These are phyloP conservation scores for Triadica sebifera DNA, from an alignment of 345 rosid genomes.

Conservation along the genomic window DNA sequence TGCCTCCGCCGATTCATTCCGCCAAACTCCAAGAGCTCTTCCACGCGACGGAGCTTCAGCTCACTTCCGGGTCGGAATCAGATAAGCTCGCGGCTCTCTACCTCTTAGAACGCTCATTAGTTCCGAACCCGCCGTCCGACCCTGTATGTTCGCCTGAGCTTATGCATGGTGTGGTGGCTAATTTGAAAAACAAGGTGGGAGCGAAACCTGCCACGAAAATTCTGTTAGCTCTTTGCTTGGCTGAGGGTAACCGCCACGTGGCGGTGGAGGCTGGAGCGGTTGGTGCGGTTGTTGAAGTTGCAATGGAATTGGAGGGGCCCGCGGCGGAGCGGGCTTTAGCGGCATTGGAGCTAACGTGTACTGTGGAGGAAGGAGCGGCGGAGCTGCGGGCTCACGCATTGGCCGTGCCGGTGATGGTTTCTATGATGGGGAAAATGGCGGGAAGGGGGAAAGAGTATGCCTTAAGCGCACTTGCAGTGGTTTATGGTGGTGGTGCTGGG, in stretches of 20 bases:
- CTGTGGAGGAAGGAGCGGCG: slow-evolving; percentile 70
- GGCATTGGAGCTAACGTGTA: slow-evolving; percentile 77
- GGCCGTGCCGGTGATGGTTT: slow-evolving; percentile 89
- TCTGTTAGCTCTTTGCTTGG: slow-evolving; percentile 71
- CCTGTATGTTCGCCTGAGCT: slow-evolving; percentile 63
- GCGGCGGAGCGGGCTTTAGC: slow-evolving; percentile 79
- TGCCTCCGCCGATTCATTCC: slow-evolving; percentile 36
- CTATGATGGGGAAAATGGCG: slow-evolving; percentile 75
- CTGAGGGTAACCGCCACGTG: slow-evolving; percentile 67
- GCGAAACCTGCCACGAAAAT: slow-evolving; percentile 70
- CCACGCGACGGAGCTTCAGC: slow-evolving; percentile 68
- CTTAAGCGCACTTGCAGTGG: slow-evolving; percentile 64
- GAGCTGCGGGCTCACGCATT: slow-evolving; percentile 75
- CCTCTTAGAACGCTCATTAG: slow-evolving; percentile 61
- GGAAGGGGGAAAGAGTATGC: slow-evolving; percentile 88
- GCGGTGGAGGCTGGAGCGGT: slow-evolving; percentile 83
- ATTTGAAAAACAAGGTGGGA: slow-evolving; percentile 45
- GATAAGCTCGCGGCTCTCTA: slow-evolving; percentile 71
- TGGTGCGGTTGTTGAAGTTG: slow-evolving; percentile 63
- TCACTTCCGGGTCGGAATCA: slow-evolving; percentile 47
- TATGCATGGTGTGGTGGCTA: slow-evolving; percentile 61
- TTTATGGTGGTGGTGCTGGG: slow-evolving; percentile 39
- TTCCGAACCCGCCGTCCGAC: slow-evolving; percentile 74
- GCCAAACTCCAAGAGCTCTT: slow-evolving; percentile 55
- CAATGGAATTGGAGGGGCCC: slow-evolving; percentile 59